Evolutionary conservation across 2,329 filamentous ascomycete genomes (phyloP).

Genomic region (Beauveria sp.): DNA sequence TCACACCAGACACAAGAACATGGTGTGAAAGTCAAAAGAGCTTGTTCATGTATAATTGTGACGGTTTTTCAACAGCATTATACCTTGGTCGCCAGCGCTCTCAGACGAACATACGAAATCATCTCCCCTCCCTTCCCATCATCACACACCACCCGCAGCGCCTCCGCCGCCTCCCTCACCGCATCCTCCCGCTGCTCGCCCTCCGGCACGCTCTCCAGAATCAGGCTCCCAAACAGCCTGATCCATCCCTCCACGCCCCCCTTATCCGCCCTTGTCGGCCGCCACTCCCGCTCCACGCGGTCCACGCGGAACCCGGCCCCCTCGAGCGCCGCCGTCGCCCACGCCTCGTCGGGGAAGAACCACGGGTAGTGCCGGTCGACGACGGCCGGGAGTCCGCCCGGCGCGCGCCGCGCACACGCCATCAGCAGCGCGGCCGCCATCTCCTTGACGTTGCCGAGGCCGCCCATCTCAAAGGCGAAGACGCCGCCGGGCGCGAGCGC

Average conservation of each 20-base stretch:
- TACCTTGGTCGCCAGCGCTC: conserved; percentile 37
- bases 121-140: conserved; percentile 49
- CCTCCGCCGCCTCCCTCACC: conserved; percentile 45
- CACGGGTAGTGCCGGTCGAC: conserved; percentile 47
- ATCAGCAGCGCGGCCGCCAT: conserved; percentile 50
- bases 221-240: conserved; percentile 51
- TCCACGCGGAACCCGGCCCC: conserved; percentile 43
- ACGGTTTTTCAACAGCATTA: not conserved
- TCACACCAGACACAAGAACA: no score
- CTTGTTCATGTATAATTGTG: no score
- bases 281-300: conserved; percentile 53
- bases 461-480: conserved; percentile 66
- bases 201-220: conserved; percentile 45
- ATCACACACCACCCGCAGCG: conserved; percentile 46
- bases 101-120: conserved; percentile 47
- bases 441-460: conserved; percentile 60
- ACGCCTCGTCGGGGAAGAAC: conserved; percentile 63
- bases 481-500: conserved; percentile 46
- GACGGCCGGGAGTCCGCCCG: conserved; percentile 35
- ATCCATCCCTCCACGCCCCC: conserved; percentile 61
- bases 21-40: no score
- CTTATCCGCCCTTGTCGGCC: conserved; percentile 51
- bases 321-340: conserved; percentile 40
- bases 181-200: conserved; percentile 40
- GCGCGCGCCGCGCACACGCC: conserved; percentile 42